Evolutionary conservation across 495 filamentous ascomycete species (phyloP), one percentile per base, ranked within the genome.

Genomic region (Hypoxylon rickii): DNA sequence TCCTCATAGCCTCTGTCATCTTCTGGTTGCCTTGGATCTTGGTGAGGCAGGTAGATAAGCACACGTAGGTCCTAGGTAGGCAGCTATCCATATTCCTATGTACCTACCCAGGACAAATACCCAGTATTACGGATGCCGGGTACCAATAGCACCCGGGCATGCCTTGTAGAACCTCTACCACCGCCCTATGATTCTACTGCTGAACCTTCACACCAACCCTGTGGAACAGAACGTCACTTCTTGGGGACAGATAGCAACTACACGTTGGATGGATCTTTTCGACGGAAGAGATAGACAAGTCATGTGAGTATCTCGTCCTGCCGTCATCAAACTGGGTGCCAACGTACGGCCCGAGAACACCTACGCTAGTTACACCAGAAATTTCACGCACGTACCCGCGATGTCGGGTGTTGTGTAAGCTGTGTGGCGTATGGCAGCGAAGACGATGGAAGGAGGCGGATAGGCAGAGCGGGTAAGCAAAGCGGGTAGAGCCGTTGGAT

Each of bases 291-390:
- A 31, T 20, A 33, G 19, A 33, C 7, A 46, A 42, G 46, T 61
- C 58, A 61, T 56, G 51, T 61, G 58, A 61, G 50, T 20, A 18
- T 42, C 11, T 53, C 24, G 10, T 52, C 10, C 53, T 62, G 58
- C 58, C 37, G 58, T 52, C 52, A 57, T 47, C 47, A 49, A n/a
- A n/a, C n/a, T n/a, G n/a, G n/a, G n/a, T n/a, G n/a, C n/a, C n/a
- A n/a, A n/a, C n/a, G 4, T 29, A 53, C 22, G 16, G n/a, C 32
- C 22, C 26, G 15, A 41, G 26, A 39, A 10, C 4, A 10, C 4
- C 20, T 8, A 49, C 6, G 51, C n/a, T n/a, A n/a, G n/a, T 45
- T 38, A 50, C 34, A 47, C 33, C 8, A 41, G 16, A 49, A n/a
- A 51, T 39, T n/a, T 17, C 26, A 49, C 43, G 48, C 33, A 48